A percentile compares a stretch with the other conserved stretches of the same genome.
These are phyloP conservation scores for Dothistroma septosporum DNA, from an alignment of 2,329 filamentous ascomycete genomes.

Conservation along the genomic window DNA sequence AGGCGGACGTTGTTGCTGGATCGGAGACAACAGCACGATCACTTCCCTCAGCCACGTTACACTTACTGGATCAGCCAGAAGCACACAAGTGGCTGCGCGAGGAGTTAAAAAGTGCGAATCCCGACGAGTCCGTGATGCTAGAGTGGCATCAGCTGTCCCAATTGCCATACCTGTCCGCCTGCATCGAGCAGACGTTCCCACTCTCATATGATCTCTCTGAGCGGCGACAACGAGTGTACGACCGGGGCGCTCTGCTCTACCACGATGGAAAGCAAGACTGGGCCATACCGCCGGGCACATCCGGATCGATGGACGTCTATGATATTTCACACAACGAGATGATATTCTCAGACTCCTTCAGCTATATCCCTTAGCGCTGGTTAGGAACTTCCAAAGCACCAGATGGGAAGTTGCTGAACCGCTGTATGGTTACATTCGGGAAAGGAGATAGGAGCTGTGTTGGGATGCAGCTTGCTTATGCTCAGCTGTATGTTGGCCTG, in stretches of 20 bases:
- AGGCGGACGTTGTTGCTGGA: conserved; percentile 46
- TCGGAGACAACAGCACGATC: conserved; percentile 44
- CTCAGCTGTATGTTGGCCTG: conserved; percentile 1
- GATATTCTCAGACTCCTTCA: conserved; percentile 15
- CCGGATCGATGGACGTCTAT: conserved; percentile 15
- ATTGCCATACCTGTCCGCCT: conserved; percentile 22
- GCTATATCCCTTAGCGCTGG: conserved; percentile 18
- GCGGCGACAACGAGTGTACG: conserved; percentile 12
- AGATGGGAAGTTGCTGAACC: conserved; percentile 3
- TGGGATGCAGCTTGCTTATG: conserved; percentile 7
- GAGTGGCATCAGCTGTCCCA: conserved; percentile 13
- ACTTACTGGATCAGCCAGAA: conserved; percentile 38
- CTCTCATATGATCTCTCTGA: conserved; percentile 21
- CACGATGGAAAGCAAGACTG: conserved; percentile 6
- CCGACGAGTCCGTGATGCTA: conserved; percentile 9
- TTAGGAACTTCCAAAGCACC: conserved; percentile 10
- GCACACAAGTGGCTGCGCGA: conserved; percentile 35
- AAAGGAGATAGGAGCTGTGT: conserved; percentile 7
- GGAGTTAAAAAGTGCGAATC: conserved; percentile 34
- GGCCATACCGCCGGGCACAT: conserved; percentile 14
- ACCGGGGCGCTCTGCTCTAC: conserved; percentile 13
- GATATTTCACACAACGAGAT: conserved; percentile 15
- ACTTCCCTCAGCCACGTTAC: conserved; percentile 40
- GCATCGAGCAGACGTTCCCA: conserved; percentile 18
- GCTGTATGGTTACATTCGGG: conserved; percentile 5